These are phyloP conservation scores for Prunus mume DNA, from an alignment of 306 rosid species.

Conservation along the genomic window DNA sequence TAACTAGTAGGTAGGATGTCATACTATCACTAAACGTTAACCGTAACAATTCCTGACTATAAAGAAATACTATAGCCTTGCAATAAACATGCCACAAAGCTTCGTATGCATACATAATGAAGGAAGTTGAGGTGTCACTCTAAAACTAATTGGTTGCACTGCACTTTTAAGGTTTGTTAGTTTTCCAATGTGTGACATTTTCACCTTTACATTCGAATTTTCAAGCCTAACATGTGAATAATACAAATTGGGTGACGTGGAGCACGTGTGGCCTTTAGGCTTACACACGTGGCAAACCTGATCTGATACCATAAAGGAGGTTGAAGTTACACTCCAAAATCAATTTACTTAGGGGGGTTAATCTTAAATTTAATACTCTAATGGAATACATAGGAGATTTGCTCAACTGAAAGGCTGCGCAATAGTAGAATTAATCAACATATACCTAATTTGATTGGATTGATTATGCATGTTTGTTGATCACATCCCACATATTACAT, in stretches of 20 bases:
- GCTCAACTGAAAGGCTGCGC: conserved; percentile 11
- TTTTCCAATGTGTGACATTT: too few species aligned
- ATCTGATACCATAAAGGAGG: too few species aligned
- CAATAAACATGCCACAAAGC: not conserved
- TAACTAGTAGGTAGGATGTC: not conserved
- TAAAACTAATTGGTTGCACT: too few species aligned
- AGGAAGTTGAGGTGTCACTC: too few species aligned
- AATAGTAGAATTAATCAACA: conserved; percentile 7
- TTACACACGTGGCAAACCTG: too few species aligned
- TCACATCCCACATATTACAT: not conserved
- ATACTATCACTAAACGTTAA: not conserved
- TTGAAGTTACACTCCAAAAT: too few species aligned
- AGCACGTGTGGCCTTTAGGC: accelerated
- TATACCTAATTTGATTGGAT: conserved; percentile 28
- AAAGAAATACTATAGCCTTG: not conserved
- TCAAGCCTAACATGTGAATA: too few species aligned
- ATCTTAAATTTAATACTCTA: not conserved
- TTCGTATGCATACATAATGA: not conserved
- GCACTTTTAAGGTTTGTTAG: too few species aligned
- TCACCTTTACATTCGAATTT: too few species aligned
- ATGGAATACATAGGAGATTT: not conserved
- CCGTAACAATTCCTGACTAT: not conserved
- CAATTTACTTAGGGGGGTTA: not conserved
- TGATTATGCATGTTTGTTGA: not conserved
- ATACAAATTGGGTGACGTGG: too few species aligned